Evolutionary conservation across 2,329 filamentous ascomycete species (phyloP).

Genomic region (Pestalotiopsis sp.): DNA sequence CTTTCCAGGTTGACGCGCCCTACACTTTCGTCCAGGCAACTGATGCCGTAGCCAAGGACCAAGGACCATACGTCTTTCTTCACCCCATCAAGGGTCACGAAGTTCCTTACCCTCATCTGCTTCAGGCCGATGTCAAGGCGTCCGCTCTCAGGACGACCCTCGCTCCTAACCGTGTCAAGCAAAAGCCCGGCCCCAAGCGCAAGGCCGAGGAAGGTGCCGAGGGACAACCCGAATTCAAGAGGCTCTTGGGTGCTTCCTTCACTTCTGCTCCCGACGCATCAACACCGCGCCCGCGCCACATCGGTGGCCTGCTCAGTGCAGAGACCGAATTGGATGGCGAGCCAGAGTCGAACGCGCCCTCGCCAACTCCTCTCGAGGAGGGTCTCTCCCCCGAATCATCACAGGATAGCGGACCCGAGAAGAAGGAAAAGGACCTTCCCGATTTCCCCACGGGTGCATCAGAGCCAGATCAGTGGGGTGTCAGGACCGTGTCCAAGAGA

Average conservation of each 20-base stretch:
- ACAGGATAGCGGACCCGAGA: slow-evolving; percentile 22
- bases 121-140: slow-evolving; percentile 34
- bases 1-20: slow-evolving; percentile 24
- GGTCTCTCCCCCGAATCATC: slow-evolving; percentile 21
- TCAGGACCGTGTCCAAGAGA: slow-evolving; percentile 45
- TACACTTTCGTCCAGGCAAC: slow-evolving; percentile 26
- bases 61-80: slow-evolving; percentile 24
- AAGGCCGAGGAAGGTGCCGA: slow-evolving; percentile 51
- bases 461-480: slow-evolving; percentile 53
- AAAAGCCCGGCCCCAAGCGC: slow-evolving; percentile 43
- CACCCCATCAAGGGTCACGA: slow-evolving; percentile 27
- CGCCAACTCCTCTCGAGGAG: slow-evolving; percentile 24
- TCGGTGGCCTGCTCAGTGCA: slow-evolving; percentile 37
- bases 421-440: slow-evolving; percentile 26
- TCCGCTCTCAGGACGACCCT: slow-evolving; percentile 28
- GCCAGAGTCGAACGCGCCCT: slow-evolving; percentile 32
- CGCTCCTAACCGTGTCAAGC: slow-evolving; percentile 21
- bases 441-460: slow-evolving; percentile 39
- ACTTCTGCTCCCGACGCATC: slow-evolving; percentile 29
- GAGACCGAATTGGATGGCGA: slow-evolving; percentile 32
- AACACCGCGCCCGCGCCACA: slow-evolving; percentile 38
- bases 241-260: slow-evolving; percentile 34
- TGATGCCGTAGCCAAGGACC: slow-evolving; percentile 21
- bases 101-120: slow-evolving; percentile 30
- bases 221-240: slow-evolving; percentile 50